Evolutionary conservation across 2,329 filamentous ascomycete genomes (phyloP).

Genomic region (Trichoderma hamatum): DNA sequence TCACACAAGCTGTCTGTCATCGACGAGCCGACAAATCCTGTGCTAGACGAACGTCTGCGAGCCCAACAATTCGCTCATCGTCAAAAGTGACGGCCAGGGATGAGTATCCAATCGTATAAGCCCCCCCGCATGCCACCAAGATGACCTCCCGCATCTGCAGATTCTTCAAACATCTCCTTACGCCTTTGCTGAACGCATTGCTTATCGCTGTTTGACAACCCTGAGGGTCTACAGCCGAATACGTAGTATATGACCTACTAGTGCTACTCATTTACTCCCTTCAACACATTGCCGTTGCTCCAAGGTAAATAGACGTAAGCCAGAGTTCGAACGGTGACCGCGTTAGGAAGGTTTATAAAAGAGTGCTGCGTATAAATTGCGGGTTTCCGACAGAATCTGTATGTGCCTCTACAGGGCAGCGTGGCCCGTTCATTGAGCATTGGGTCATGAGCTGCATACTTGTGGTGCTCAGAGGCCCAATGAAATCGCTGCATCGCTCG

Average conservation of each 20-base stretch:
- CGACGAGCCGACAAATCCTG: constrained; percentile 3
- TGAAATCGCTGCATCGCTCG: background rate
- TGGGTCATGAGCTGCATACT: background rate
- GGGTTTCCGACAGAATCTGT: constrained; percentile 1
- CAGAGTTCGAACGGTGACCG: background rate
- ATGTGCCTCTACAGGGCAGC: background rate
- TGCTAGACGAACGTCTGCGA: constrained; percentile 8
- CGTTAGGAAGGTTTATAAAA: constrained; percentile 4
- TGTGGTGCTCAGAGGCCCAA: background rate
- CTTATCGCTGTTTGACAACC: background rate
- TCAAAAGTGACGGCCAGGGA: constrained; percentile 12
- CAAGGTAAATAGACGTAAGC: background rate
- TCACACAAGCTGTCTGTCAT: constrained; percentile 1
- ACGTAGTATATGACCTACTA: background rate
- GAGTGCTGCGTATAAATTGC: background rate
- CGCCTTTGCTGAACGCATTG: background rate
- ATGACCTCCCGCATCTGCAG: background rate
- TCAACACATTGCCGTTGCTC: background rate
- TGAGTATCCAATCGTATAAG: constrained; percentile 13
- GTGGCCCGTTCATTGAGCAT: background rate
- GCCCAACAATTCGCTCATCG: constrained; percentile 11
- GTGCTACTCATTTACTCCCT: too few species aligned
- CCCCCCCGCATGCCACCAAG: constrained; percentile 14
- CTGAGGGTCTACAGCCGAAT: background rate
- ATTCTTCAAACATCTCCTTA: background rate